phyloP scores from a whole-genome alignment of 2,329 filamentous ascomycete species.

The Penicillium sp. region DNA sequence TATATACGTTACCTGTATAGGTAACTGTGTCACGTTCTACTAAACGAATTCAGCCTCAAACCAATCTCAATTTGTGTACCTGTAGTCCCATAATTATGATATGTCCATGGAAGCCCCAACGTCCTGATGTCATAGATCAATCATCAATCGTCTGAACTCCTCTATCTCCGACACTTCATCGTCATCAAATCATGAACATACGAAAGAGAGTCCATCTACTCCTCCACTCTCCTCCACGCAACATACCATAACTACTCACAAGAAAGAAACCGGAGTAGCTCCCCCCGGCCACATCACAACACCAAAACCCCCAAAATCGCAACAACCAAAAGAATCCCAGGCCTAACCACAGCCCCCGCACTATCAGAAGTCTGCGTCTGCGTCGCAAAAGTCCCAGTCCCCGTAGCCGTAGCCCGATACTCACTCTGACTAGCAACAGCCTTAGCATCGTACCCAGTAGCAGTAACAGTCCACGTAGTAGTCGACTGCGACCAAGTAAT shows the following conservation, averaged over 20 bases:
- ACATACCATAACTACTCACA: background rate
- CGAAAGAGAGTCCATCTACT: background rate
- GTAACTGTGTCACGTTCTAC: background rate
- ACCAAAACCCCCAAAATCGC: background rate
- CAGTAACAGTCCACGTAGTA: conserved; percentile 37
- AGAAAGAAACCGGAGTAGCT: background rate
- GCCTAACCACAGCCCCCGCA: conserved; percentile 4
- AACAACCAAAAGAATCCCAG: conserved; percentile 6
- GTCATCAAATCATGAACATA: background rate
- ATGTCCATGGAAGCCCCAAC: background rate
- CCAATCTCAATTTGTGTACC: background rate
- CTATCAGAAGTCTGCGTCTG: background rate
- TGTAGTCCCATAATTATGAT: too few species aligned
- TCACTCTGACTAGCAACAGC: conserved; percentile 19
- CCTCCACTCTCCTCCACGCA: background rate
- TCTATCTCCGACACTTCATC: background rate
- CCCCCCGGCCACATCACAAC: background rate
- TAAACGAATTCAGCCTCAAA: background rate
- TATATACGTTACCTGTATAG: too few species aligned
- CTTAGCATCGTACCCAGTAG: conserved; percentile 27
- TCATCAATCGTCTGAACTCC: background rate
- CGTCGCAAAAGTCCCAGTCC: conserved; percentile 4
- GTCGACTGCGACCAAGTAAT: conserved; percentile 37
- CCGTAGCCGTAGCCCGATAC: conserved; percentile 13
- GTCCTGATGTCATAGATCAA: background rate